Evolutionary conservation across 129 eudicot species (phyloP).

Genomic region (Centaurea solstitialis): DNA sequence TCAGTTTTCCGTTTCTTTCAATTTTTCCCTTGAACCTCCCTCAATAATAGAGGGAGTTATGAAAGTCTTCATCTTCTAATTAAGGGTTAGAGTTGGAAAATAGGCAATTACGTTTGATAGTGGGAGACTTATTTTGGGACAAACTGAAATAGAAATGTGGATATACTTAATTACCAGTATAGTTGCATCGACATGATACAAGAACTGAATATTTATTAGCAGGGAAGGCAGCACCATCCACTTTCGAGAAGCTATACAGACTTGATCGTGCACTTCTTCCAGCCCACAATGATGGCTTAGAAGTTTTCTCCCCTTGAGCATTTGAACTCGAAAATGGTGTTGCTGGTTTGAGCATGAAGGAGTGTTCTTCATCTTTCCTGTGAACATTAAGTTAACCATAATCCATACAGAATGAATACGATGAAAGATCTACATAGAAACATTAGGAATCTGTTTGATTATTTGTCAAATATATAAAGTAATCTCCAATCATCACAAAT

Average conservation of each 20-base stretch:
- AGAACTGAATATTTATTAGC: conserved; percentile 69
- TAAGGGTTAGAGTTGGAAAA: neutral
- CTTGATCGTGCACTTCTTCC: conserved; percentile 50
- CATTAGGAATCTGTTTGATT: neutral
- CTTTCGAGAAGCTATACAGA: conserved; percentile 35
- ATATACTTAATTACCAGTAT: conserved; percentile 57
- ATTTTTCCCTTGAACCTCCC: too few species aligned
- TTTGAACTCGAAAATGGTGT: conserved; percentile 44
- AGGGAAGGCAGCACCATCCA: conserved; percentile 41
- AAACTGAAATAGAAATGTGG: neutral
- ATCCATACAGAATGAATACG: neutral
- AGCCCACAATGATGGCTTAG: conserved; percentile 25
- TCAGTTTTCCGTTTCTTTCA: too few species aligned
- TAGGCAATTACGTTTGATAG: neutral
- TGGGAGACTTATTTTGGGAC: neutral
- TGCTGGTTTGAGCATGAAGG: conserved; percentile 82
- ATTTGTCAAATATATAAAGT: conserved; percentile 3
- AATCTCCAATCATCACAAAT: conserved; percentile 4
- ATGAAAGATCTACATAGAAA: too few species aligned
- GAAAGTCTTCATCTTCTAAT: neutral
- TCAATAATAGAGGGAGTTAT: neutral
- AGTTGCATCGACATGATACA: conserved; percentile 92
- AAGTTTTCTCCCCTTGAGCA: conserved; percentile 37
- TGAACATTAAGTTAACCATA: conserved; percentile 27
- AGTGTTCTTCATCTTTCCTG: conserved; percentile 99